Evolutionary conservation across 306 rosid species (phyloP), one percentile per base, ranked within the genome.

Genomic region (Ormosia emarginata): DNA sequence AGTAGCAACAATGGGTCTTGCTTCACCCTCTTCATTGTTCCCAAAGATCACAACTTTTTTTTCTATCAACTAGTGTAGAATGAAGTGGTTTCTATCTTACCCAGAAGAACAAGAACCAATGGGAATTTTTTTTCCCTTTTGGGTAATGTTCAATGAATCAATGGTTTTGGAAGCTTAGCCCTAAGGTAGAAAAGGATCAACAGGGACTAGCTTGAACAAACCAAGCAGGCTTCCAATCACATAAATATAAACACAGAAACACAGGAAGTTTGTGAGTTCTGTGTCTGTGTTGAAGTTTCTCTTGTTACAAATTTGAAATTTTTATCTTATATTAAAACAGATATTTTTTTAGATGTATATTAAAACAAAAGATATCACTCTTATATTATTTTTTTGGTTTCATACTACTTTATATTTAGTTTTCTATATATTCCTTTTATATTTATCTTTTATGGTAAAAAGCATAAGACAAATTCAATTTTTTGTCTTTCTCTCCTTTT

Each of bases 21-120:
- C 87, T 86, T 90, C 30, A 84, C 88, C 49, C 87, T 88, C 86
- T 92, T 92, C 97, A 92, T 90, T 68, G 76, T 55, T 67, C 18
- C 66, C 47, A 11, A 36, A 75, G 70, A 66, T 70, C 78, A n/a
- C 58, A 68, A 46, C 2, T 32, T 59, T 75, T 37, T 57, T 75
- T 32, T 12, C 32, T 49, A 40, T 39, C 41, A 49, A 14, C 14
- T 4, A 41, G 67, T 46, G 40, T 50, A 46, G 37, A 67, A 58
- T 72, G 85, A 62, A 49, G 52, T 49, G 59, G 67, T 65, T 4
- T 74, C 33, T 33, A 9, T 24, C 50, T 55, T n/a, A 24, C 49
- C 30, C 40, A 64, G 32, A 74, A 63, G 37, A 50, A n/a, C 44
- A 24, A 24, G 10, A 50, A 81, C 3, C 49, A 66, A 72, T 50